A percentile compares a stretch with the other conserved stretches of the same genome.
These are phyloP conservation scores for Carex kokanica DNA, from an alignment of 176 grass and related monocot genomes.

Conservation along the genomic window DNA sequence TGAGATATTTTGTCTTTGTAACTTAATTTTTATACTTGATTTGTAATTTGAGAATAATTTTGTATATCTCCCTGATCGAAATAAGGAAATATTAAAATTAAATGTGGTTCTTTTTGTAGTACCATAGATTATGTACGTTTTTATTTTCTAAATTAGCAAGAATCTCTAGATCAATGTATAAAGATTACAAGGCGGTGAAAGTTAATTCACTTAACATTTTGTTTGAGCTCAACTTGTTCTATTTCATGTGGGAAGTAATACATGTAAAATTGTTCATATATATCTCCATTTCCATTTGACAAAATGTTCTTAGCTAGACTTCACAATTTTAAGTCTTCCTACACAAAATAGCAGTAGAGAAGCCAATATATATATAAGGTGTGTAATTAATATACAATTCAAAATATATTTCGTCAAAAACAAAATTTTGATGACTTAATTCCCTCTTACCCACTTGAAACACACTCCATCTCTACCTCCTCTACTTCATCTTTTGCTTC, in stretches of 20 bases:
- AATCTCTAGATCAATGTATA: too few species aligned
- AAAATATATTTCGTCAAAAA: neutral
- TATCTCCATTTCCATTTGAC: neutral
- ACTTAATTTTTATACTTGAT: too few species aligned
- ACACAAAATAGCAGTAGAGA: neutral
- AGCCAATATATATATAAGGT: neutral
- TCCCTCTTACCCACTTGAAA: conserved; percentile 4
- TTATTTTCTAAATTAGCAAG: too few species aligned
- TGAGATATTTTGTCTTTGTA: neutral
- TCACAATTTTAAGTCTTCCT: neutral
- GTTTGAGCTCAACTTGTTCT: neutral
- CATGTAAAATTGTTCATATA: neutral
- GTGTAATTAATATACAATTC: neutral
- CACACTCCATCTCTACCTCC: neutral
- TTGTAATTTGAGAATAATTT: too few species aligned
- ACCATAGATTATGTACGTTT: too few species aligned
- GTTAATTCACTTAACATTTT: neutral
- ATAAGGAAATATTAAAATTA: too few species aligned
- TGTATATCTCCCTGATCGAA: too few species aligned
- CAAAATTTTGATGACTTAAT: neutral
- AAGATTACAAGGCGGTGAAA: neutral
- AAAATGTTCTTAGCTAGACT: neutral
- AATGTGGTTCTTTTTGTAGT: too few species aligned
- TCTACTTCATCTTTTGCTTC: neutral
- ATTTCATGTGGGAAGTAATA: neutral